Conservation (phyloP, 345 rosid species). For the Heritiera littoralis region DNA sequence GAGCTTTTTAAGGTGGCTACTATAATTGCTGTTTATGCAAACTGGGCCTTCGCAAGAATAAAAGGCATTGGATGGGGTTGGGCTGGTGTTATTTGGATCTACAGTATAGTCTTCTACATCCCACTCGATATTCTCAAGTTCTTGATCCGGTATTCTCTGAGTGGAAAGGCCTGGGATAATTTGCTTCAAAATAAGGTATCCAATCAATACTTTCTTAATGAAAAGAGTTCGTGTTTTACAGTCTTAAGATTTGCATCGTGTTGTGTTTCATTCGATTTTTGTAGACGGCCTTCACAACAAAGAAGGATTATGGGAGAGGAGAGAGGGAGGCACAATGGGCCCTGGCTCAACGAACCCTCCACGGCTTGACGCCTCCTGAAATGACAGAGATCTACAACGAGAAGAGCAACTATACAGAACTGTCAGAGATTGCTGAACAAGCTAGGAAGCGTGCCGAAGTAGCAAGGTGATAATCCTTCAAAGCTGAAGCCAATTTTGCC, state of each 20-base stretch:
- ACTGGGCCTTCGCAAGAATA: slow-evolving; percentile 68
- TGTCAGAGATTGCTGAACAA: slow-evolving; percentile 88
- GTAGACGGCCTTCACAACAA: slow-evolving; percentile 85
- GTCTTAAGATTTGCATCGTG: no score
- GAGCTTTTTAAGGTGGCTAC: slow-evolving; percentile 59
- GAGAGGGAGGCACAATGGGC: slow-evolving; percentile 96
- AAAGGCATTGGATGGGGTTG: slow-evolving; percentile 90
- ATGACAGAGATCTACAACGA: slow-evolving; percentile 51
- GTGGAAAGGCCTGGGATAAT: slow-evolving; percentile 83
- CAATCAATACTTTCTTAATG: not conserved
- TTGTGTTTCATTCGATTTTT: not conserved
- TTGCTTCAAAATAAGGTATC: slow-evolving; percentile 74
- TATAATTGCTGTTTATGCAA: slow-evolving; percentile 61
- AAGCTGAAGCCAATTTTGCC: not conserved
- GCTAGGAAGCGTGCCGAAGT: slow-evolving; percentile 94
- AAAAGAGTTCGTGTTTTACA: not conserved
- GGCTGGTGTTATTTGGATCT: slow-evolving; percentile 86
- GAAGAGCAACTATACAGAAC: slow-evolving; percentile 58
- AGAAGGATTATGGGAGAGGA: slow-evolving; percentile 77
- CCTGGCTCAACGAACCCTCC: slow-evolving; percentile 75
- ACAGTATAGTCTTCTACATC: slow-evolving; percentile 67
- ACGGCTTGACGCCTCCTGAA: slow-evolving; percentile 65
- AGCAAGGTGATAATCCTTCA: slow-evolving; percentile 54
- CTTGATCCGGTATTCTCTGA: slow-evolving; percentile 58
- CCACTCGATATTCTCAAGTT: slow-evolving; percentile 83